Evolutionary conservation across 805 yeast species (phyloP).

Genomic region (Ogataea kodamae): DNA sequence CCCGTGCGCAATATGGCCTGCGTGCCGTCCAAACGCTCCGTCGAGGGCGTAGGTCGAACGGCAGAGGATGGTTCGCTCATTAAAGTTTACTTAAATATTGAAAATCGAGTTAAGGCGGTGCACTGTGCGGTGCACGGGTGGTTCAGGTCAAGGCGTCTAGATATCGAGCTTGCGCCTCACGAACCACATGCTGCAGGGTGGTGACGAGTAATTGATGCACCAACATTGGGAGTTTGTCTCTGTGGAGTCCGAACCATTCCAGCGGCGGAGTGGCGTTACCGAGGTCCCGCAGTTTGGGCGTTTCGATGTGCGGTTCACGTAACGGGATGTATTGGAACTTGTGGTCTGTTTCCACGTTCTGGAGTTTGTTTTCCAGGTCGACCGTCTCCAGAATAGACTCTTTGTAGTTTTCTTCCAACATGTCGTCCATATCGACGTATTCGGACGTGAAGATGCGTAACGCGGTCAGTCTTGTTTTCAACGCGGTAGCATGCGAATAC

Average conservation of each 20-base stretch:
- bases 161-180: conserved; percentile 58
- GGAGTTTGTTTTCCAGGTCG: conserved; percentile 40
- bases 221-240: conserved; percentile 79
- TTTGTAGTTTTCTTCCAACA: conserved; percentile 32
- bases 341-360: conserved; percentile 44
- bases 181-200: conserved; percentile 68
- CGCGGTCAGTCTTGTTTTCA: conserved; percentile 54
- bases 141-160: conserved; percentile 45
- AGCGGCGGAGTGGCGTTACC: conserved; percentile 98
- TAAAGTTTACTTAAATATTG: conserved; percentile 1
- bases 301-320: conserved; percentile 76
- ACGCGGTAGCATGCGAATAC: conserved; percentile 75
- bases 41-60: conserved; percentile 1
- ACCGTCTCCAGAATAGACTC: conserved; percentile 33
- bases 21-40: too few relatives aligned
- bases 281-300: conserved; percentile 84
- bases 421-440: conserved; percentile 33
- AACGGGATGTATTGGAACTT: conserved; percentile 59
- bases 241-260: conserved; percentile 95
- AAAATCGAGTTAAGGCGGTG: too few relatives aligned
- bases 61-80: too few relatives aligned
- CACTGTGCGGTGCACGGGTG: too few relatives aligned
- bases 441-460: conserved; percentile 31
- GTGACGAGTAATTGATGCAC: conserved; percentile 80
- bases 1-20: conserved; percentile 1